A percentile compares a stretch with the other conserved stretches of the same genome.
These are phyloP conservation scores for Ascosphaera apis DNA, from an alignment of 2,329 filamentous ascomycete species.

Conservation along the genomic window DNA sequence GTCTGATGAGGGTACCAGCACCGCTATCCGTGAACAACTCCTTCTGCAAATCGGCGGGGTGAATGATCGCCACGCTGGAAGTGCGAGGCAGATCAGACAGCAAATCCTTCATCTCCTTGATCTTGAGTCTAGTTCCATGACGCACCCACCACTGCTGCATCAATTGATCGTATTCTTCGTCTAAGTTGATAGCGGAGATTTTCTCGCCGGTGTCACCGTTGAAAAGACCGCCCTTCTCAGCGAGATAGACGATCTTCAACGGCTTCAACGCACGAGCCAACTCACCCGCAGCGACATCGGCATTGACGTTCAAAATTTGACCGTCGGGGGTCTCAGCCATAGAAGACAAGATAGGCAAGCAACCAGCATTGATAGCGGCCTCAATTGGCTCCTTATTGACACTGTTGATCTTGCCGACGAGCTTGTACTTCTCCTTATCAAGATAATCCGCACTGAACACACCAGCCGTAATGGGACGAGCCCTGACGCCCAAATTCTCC, in stretches of 20 bases:
- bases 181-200: slow-evolving; percentile 91
- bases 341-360: slow-evolving; percentile 79
- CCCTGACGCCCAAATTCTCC: slow-evolving; percentile 71
- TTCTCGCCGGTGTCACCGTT: slow-evolving; percentile 84
- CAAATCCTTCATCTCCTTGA: slow-evolving; percentile 89
- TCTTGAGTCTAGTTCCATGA: slow-evolving; percentile 88
- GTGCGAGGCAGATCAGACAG: slow-evolving; percentile 70
- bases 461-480: slow-evolving; percentile 68
- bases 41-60: slow-evolving; percentile 85
- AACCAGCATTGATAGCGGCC: slow-evolving; percentile 71
- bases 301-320: slow-evolving; percentile 90
- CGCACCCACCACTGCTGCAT: slow-evolving; percentile 91
- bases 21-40: slow-evolving; percentile 93
- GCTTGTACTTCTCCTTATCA: slow-evolving; percentile 86
- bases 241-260: slow-evolving; percentile 94
- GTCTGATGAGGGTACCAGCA: slow-evolving; percentile 74
- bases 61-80: slow-evolving; percentile 91
- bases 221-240: slow-evolving; percentile 89
- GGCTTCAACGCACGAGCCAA: slow-evolving; percentile 73
- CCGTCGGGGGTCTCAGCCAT: slow-evolving; percentile 89
- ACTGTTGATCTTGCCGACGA: slow-evolving; percentile 83
- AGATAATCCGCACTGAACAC: slow-evolving; percentile 88
- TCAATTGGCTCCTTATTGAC: slow-evolving; percentile 83
- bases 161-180: slow-evolving; percentile 81
- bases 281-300: slow-evolving; percentile 87